Percentiles rank a stretch among this genome's conserved stretches.
These are phyloP conservation scores for Luffa aegyptiaca DNA, from an alignment of 306 rosid species.

Conservation along the genomic window DNA sequence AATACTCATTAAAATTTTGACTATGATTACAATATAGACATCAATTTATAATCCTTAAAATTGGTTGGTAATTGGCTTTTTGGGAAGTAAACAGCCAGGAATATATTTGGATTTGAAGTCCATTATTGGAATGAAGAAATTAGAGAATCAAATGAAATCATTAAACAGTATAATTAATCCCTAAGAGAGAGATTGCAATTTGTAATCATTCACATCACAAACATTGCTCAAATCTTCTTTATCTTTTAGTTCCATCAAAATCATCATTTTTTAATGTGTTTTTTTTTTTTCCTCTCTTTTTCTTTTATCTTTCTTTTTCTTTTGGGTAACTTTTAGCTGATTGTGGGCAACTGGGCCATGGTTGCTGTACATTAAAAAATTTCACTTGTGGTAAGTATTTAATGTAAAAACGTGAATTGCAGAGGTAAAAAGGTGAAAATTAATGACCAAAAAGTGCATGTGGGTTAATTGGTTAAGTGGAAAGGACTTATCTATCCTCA, in stretches of 20 bases:
- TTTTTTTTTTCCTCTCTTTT: not conserved
- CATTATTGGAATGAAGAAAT: not conserved
- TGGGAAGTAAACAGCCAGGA: not conserved
- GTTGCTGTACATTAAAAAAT: not conserved
- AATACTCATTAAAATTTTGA: not conserved
- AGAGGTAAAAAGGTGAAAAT: not conserved
- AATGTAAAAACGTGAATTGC: not conserved
- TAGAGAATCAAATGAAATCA: not conserved
- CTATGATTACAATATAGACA: not conserved
- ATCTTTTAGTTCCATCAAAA: not conserved
- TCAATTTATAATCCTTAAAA: not conserved
- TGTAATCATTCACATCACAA: not conserved
- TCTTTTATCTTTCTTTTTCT: not conserved
- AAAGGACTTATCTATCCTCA: not conserved
- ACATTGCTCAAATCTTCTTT: not conserved
- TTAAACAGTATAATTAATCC: not conserved
- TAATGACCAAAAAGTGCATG: not conserved
- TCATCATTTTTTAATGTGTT: not conserved
- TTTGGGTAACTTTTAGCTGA: not conserved
- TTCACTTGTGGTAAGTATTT: not conserved
- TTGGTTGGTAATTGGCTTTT: not conserved
- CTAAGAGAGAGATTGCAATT: not conserved
- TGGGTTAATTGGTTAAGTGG: not conserved
- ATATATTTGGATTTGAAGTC: not conserved
- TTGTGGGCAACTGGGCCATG: not conserved